Conservation (phyloP, 139 green algal genomes). For the Limnomonas spitsbergensis region DNA sequence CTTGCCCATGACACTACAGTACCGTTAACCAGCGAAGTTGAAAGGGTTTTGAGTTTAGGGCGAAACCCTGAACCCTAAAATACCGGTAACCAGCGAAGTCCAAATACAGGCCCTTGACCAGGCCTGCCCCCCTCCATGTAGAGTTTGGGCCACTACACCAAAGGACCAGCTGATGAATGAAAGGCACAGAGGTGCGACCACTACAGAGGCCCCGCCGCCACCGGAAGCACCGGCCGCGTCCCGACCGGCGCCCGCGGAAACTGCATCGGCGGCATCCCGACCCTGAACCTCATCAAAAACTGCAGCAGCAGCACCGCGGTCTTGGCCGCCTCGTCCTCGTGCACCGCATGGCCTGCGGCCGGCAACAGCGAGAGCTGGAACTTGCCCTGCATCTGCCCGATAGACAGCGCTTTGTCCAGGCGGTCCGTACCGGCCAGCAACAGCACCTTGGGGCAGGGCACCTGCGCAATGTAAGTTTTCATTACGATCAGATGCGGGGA, state of each 20-base stretch:
- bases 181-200: no score
- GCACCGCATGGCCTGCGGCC: slow-evolving; percentile 83
- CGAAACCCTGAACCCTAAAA: no score
- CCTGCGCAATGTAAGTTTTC: slow-evolving; percentile 13
- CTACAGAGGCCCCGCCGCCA: neutral
- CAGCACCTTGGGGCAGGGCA: slow-evolving; percentile 77
- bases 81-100: no score
- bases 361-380: slow-evolving; percentile 90
- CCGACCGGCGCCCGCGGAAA: neutral
- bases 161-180: no score
- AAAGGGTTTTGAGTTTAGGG: no score
- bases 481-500: no score
- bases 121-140: no score
- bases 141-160: no score
- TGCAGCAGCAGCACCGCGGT: slow-evolving; percentile 58
- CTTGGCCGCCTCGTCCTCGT: slow-evolving; percentile 81
- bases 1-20: no score
- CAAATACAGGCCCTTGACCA: no score
- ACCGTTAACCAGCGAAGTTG: no score
- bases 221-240: neutral
- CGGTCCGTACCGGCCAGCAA: slow-evolving; percentile 90
- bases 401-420: slow-evolving; percentile 82
- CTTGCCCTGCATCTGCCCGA: slow-evolving; percentile 95
- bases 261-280: slow-evolving; percentile 61
- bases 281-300: slow-evolving; percentile 75